Conservation (phyloP, 257 asterid genomes). For the Solanum corneliomulleri region DNA sequence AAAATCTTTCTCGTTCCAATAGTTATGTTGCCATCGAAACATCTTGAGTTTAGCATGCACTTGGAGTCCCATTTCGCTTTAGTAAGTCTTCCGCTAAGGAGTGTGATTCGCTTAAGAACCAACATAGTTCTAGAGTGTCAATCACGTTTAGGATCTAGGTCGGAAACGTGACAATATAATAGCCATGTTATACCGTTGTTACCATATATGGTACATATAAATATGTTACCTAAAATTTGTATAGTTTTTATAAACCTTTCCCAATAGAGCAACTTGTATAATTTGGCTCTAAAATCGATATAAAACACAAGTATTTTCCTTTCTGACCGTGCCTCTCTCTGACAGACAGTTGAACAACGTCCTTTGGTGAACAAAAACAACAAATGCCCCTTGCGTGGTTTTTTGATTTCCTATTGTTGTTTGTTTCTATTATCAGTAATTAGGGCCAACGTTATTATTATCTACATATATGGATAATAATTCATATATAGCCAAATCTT, state of each 20-base stretch:
- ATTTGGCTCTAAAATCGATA: background rate
- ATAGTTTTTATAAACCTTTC: no score
- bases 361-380: background rate
- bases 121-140: rapidly evolving
- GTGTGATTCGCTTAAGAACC: no score
- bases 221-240: no score
- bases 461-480: background rate
- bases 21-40: no score
- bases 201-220: no score
- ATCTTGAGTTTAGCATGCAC: no score
- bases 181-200: no score
- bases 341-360: background rate
- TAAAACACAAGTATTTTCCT: background rate
- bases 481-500: background rate
- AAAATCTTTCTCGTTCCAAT: no score
- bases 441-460: background rate
- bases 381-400: background rate
- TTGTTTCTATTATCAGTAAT: background rate
- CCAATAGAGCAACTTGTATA: background rate
- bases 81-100: no score
- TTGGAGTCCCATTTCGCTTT: no score
- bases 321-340: background rate
- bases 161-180: no score
- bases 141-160: no score
- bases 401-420: background rate